These are phyloP conservation scores for Vaccinium vitisidaea DNA, from an alignment of 148 eudicot species.

Conservation along the genomic window DNA sequence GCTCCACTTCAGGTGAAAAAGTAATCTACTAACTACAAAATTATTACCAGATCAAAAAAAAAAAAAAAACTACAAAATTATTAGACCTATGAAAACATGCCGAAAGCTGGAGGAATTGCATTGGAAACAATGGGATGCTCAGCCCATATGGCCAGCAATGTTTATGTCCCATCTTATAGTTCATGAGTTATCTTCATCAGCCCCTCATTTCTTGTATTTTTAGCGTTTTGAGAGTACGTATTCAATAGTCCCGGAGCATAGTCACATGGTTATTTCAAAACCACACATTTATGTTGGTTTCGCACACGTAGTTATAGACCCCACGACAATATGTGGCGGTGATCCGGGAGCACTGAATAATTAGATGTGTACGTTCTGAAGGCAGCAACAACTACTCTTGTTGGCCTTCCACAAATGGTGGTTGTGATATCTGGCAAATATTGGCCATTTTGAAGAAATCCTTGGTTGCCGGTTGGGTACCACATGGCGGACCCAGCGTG, in stretches of 20 bases:
- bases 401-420: background rate
- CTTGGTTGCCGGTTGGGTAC: too few species aligned
- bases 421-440: background rate
- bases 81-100: slow-evolving; percentile 5
- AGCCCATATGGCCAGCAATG: slow-evolving; percentile 4
- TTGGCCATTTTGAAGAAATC: background rate
- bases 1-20: slow-evolving; percentile 6
- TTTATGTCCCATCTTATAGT: background rate
- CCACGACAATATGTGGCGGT: too few species aligned
- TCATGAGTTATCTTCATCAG: background rate
- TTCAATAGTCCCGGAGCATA: too few species aligned
- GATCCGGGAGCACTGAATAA: too few species aligned
- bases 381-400: background rate
- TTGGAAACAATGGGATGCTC: background rate
- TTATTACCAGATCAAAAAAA: too few species aligned
- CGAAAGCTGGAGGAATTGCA: background rate
- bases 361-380: background rate
- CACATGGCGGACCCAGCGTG: too few species aligned
- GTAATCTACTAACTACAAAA: background rate
- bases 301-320: too few species aligned
- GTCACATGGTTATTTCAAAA: too few species aligned
- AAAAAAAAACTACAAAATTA: background rate
- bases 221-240: background rate
- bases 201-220: background rate
- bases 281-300: too few species aligned